phyloP scores from a whole-genome alignment of 352 stramenopile species.

The Globisporangium spinosum region DNA sequence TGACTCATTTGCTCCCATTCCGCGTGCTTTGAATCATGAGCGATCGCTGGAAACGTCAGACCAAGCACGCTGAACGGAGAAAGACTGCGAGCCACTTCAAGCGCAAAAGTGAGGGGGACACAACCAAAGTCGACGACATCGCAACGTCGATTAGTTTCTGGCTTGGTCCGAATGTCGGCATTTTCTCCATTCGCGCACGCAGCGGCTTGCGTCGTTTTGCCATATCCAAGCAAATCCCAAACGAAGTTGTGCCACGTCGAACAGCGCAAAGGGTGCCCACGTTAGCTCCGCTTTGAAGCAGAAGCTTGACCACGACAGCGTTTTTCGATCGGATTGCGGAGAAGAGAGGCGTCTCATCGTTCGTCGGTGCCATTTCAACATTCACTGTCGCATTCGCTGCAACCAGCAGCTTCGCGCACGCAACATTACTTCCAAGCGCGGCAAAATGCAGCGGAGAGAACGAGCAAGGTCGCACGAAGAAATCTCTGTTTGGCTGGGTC shows the following conservation, averaged over 20 bases:
- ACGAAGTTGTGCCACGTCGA: constrained; percentile 35
- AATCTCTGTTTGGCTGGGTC: constrained; percentile 34
- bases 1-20: constrained; percentile 39
- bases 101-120: constrained; percentile 46
- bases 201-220: constrained; percentile 3
- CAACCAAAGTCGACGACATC: constrained; percentile 16
- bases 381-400: constrained; percentile 36
- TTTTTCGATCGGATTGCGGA: constrained; percentile 59
- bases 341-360: constrained; percentile 46
- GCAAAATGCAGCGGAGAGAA: constrained; percentile 63
- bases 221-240: constrained; percentile 26
- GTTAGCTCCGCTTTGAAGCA: constrained; percentile 40
- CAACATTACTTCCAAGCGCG: constrained; percentile 31
- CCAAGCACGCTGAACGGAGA: constrained; percentile 26
- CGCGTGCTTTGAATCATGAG: constrained; percentile 20
- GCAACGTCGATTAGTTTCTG: constrained; percentile 14
- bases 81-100: constrained; percentile 33
- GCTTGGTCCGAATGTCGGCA: not conserved
- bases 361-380: constrained; percentile 27
- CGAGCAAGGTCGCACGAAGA: constrained; percentile 33
- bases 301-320: constrained; percentile 39
- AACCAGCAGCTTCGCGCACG: constrained; percentile 45
- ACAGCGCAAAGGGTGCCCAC: constrained; percentile 40
- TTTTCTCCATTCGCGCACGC: not conserved
- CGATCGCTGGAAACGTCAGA: constrained; percentile 7